Evolutionary conservation across 139 green algal genomes (phyloP), one percentile per base, ranked within the genome.

Genomic region (Picochlorum sp.): DNA sequence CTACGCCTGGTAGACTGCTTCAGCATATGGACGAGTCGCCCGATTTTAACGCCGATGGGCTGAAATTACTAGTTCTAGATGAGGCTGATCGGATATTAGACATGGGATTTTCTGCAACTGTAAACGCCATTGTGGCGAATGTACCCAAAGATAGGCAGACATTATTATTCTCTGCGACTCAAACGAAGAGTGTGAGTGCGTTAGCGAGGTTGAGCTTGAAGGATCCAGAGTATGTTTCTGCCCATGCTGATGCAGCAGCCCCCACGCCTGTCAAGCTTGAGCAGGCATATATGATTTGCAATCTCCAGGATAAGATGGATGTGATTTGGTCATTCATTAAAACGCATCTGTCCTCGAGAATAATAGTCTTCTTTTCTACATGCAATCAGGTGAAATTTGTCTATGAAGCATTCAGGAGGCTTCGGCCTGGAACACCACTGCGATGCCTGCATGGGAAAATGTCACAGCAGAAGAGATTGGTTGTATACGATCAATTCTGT

Each of bases 21-120:
- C 94, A 99, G 74, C 94, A 99, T 83, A 97, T 98, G 94, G 94
- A 99, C 64, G 92, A 98, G 77, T 97, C 92, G 6, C 85, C 92
- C 0, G 87, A 88, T 45, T 98, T 98, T 71, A 89, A 97, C 62
- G 74, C 75, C 63, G 62, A 30, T 34, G 49, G 77, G 3, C 64
- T 98, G 68, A 81, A 92, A 74, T 62, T 94, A 10, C 79, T 98
- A 45, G 89, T 99, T 28, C 81, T 99, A 21, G 94, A 99, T 61
- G 94, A 99, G 76, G 94, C 94, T 15, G 94, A 99, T 63, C 77
- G 94, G 26, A 91, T 95, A 50, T 75, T 99, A 23, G 94, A 99
- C 74, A 89, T 98, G 80, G 93, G 93, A 24, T 98, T 98, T 68
- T 71, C 80, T 0, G 74, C 72, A 11, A 90, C 90, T 0, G 62